phyloP scores from a whole-genome alignment of 2,329 filamentous ascomycete species.

The Metarhizium sp. region DNA sequence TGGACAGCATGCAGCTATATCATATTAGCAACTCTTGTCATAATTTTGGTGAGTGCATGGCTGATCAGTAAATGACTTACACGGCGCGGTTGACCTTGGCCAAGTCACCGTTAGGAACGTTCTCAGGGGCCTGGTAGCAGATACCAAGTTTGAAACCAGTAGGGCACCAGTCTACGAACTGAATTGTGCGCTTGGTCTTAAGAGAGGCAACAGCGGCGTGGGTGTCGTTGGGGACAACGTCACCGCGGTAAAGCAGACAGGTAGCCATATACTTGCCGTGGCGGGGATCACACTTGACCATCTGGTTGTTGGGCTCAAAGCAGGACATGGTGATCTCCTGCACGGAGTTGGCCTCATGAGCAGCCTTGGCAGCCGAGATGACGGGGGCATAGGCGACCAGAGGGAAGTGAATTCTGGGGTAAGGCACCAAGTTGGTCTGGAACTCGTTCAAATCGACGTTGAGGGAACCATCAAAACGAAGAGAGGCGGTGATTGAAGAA shows the following conservation, averaged over 20 bases:
- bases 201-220: slow-evolving; percentile 87
- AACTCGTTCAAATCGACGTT: slow-evolving; percentile 99
- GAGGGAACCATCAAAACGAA: slow-evolving; percentile 96
- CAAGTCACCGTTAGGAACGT: slow-evolving; percentile 92
- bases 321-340: slow-evolving; percentile 98
- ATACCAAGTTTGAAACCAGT: slow-evolving; percentile 99
- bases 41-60: neutral
- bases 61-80: slow-evolving; percentile 44
- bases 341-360: slow-evolving; percentile 96
- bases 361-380: slow-evolving; percentile 88
- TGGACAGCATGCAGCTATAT: slow-evolving; percentile 86
- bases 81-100: slow-evolving; percentile 98
- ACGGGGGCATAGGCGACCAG: slow-evolving; percentile 94
- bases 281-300: slow-evolving; percentile 98
- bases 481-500: slow-evolving; percentile 94
- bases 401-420: slow-evolving; percentile 98
- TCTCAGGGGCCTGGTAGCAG: slow-evolving; percentile 96
- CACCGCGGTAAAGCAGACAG: slow-evolving; percentile 94
- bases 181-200: slow-evolving; percentile 98
- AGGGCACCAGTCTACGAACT: slow-evolving; percentile 99
- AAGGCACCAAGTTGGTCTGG: slow-evolving; percentile 99
- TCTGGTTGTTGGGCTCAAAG: slow-evolving; percentile 99
- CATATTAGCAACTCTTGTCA: slow-evolving; percentile 14
- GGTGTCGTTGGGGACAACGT: slow-evolving; percentile 93
- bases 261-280: slow-evolving; percentile 99